Conservation (phyloP, 2,329 filamentous ascomycete species). For the Paecilomyces dactylethromorphus region DNA sequence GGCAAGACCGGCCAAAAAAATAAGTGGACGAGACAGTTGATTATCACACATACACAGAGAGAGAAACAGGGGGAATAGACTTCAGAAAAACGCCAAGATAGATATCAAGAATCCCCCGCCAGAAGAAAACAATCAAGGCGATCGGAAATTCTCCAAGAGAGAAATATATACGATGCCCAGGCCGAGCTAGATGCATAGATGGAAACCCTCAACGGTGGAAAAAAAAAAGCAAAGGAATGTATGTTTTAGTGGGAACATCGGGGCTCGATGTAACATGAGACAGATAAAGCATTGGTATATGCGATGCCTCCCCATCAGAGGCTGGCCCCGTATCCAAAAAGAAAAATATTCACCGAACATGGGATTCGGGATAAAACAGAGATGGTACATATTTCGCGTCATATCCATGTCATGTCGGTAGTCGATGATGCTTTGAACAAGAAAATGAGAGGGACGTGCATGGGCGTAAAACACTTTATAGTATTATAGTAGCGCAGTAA, state of each 20-base stretch:
- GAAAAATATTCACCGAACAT: neutral
- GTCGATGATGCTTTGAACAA: neutral
- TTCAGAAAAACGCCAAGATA: neutral
- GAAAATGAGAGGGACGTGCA: neutral
- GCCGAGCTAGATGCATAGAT: neutral
- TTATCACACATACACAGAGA: neutral
- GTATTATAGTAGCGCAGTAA: neutral
- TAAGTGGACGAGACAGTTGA: neutral
- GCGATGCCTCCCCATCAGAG: neutral
- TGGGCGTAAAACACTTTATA: neutral
- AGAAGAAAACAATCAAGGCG: neutral
- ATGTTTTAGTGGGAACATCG: neutral
- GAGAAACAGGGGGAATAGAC: neutral
- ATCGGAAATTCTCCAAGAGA: neutral
- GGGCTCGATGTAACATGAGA: neutral
- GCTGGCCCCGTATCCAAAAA: neutral
- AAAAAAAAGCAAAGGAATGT: neutral
- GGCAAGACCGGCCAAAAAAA: neutral
- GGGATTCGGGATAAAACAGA: neutral
- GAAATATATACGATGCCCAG: neutral
- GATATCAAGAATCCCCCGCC: neutral
- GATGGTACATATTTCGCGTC: neutral
- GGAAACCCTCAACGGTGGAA: neutral
- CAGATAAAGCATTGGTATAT: neutral
- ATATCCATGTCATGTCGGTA: neutral